Evolutionary conservation across 192 early-diverging fungal species (phyloP).

Genomic region (Fimicolochytrium jonesii): DNA sequence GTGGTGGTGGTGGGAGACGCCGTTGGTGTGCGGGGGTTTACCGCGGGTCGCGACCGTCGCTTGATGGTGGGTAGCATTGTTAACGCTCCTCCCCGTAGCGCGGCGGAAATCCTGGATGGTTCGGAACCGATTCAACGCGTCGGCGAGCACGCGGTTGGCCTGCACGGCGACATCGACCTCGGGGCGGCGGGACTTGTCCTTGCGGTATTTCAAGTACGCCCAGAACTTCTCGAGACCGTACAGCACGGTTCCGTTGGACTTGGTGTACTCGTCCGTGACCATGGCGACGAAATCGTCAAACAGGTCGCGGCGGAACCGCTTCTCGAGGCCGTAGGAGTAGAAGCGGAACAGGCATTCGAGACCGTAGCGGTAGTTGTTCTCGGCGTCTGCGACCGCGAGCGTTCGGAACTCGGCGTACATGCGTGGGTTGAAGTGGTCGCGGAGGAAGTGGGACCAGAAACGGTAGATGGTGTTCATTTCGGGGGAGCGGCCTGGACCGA

Average conservation of each 20-base stretch:
- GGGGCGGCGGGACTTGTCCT: constrained; percentile 62
- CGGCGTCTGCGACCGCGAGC: constrained; percentile 84
- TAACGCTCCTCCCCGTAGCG: background rate
- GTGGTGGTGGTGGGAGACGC: no score
- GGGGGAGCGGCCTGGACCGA: constrained; percentile 83
- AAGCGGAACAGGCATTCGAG: constrained; percentile 96
- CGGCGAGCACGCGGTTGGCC: constrained; percentile 5
- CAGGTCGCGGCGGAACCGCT: constrained; percentile 77
- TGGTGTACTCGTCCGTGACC: constrained; percentile 63
- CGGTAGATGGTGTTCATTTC: constrained; percentile 97
- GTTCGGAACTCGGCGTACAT: constrained; percentile 94
- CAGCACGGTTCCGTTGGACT: constrained; percentile 27
- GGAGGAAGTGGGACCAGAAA: constrained; percentile 98
- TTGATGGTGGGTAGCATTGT: no score
- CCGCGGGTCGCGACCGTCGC: no score
- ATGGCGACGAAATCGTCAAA: constrained; percentile 86
- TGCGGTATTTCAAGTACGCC: constrained; percentile 88
- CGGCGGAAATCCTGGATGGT: constrained; percentile 29
- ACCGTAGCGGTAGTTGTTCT: constrained; percentile 83
- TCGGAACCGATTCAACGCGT: constrained; percentile 23
- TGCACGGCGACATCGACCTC: constrained; percentile 36
- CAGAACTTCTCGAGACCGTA: constrained; percentile 96
- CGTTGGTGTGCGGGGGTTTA: background rate
- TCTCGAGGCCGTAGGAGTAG: constrained; percentile 93
- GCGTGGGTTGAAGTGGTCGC: constrained; percentile 89